phyloP scores from a whole-genome alignment of 1,284 basidiomycete genomes.

The Irpex lacteus region DNA sequence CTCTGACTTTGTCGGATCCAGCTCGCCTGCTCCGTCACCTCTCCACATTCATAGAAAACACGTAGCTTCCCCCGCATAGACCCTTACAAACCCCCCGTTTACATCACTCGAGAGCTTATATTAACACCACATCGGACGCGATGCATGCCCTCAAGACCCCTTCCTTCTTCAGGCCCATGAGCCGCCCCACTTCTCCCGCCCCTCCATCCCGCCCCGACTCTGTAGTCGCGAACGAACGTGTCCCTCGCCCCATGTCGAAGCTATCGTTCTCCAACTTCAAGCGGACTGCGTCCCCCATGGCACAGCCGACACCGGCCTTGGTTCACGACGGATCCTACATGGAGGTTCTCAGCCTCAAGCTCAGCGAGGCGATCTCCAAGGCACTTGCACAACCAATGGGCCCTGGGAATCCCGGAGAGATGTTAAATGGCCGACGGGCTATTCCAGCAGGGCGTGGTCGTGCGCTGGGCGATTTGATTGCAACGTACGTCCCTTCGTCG shows the following conservation, averaged over 20 bases:
- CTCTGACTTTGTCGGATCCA: slow-evolving; percentile 32
- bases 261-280: slow-evolving; percentile 53
- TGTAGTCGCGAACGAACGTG: slow-evolving; percentile 38
- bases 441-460: slow-evolving; percentile 68
- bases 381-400: slow-evolving; percentile 64
- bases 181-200: slow-evolving; percentile 59
- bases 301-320: slow-evolving; percentile 38
- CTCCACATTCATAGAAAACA: slow-evolving; percentile 6
- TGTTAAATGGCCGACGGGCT: slow-evolving; percentile 59
- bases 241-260: slow-evolving; percentile 50
- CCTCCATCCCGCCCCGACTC: slow-evolving; percentile 41
- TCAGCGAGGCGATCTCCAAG: slow-evolving; percentile 79
- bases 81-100: neutral
- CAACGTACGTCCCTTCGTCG: slow-evolving; percentile 47
- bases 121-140: slow-evolving; percentile 31
- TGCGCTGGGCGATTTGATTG: slow-evolving; percentile 62
- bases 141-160: slow-evolving; percentile 68
- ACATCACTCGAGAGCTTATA: slow-evolving; percentile 5
- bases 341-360: slow-evolving; percentile 68
- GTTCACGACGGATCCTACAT: slow-evolving; percentile 77
- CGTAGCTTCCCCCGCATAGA: slow-evolving; percentile 23
- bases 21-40: slow-evolving; percentile 32
- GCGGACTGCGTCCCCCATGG: slow-evolving; percentile 26
- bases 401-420: slow-evolving; percentile 45
- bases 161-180: slow-evolving; percentile 60